A percentile compares a stretch with the other conserved stretches of the same genome.
Evolutionary conservation across 331 rosid species (phyloP).

Genomic region (Rosa hybrid): DNA sequence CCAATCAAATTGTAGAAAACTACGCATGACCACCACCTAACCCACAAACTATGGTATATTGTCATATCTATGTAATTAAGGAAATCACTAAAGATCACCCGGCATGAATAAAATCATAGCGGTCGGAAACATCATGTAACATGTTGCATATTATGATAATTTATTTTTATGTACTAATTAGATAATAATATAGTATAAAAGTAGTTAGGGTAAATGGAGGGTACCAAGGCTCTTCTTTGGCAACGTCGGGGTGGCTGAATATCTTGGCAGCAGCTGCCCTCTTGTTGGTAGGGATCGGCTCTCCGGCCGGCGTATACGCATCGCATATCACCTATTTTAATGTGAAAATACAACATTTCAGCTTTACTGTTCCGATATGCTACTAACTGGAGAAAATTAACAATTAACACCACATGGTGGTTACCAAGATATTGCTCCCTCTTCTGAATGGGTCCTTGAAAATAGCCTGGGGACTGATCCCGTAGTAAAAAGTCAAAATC

Average conservation of each 20-base stretch:
- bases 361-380: neutral
- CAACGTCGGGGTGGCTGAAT: constrained; percentile 44
- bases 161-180: no score
- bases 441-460: constrained; percentile 47
- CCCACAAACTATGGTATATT: neutral
- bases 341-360: neutral
- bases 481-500: neutral
- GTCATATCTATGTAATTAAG: no score
- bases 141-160: no score
- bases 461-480: constrained; percentile 45
- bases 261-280: constrained; percentile 47
- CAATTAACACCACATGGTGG: neutral
- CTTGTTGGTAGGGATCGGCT: constrained; percentile 55
- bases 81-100: no score
- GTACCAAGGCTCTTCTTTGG: constrained; percentile 53
- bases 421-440: constrained; percentile 49
- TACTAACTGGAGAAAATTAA: neutral
- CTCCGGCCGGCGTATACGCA: constrained; percentile 50
- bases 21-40: neutral
- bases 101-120: no score
- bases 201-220: neutral
- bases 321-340: constrained; percentile 46
- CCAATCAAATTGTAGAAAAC: neutral
- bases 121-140: no score
- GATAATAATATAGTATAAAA: neutral